Evolutionary conservation across 306 rosid species (phyloP).

Genomic region (Quillaja saponaria): DNA sequence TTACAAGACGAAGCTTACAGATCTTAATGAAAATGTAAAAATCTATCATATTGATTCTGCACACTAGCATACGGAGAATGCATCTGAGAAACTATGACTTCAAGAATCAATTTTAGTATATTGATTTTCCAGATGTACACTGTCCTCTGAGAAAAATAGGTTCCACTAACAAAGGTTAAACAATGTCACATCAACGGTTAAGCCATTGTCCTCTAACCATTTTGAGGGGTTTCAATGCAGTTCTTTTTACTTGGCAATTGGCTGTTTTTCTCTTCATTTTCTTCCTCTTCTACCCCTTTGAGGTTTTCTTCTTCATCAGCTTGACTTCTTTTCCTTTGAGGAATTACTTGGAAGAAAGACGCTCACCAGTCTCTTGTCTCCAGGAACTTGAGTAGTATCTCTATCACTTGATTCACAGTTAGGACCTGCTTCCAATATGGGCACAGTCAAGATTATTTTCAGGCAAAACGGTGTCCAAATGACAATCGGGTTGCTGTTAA

Average conservation of each 20-base stretch:
- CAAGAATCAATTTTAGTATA: not conserved
- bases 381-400: slow-evolving; percentile 62
- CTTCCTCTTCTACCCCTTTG: slow-evolving; percentile 40
- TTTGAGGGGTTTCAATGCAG: slow-evolving; percentile 30
- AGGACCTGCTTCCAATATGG: slow-evolving; percentile 61
- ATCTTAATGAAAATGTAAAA: not conserved
- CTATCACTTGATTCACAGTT: slow-evolving; percentile 86
- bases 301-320: slow-evolving; percentile 45
- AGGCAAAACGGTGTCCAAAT: not conserved
- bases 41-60: not conserved
- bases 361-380: slow-evolving; percentile 85
- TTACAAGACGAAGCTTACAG: not conserved
- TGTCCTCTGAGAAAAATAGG: not conserved
- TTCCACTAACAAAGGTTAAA: no score
- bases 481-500: slow-evolving; percentile 2
- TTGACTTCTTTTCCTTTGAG: slow-evolving; percentile 75
- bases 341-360: slow-evolving; percentile 80
- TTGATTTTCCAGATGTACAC: not conserved
- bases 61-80: not conserved
- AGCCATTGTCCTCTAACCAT: slow-evolving; percentile 7
- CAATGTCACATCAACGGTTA: no score
- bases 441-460: not conserved
- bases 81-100: not conserved
- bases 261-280: slow-evolving; percentile 28
- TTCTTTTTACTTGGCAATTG: no score